Evolutionary conservation across 148 eudicot species (phyloP).

Genomic region (Camellia japonica): DNA sequence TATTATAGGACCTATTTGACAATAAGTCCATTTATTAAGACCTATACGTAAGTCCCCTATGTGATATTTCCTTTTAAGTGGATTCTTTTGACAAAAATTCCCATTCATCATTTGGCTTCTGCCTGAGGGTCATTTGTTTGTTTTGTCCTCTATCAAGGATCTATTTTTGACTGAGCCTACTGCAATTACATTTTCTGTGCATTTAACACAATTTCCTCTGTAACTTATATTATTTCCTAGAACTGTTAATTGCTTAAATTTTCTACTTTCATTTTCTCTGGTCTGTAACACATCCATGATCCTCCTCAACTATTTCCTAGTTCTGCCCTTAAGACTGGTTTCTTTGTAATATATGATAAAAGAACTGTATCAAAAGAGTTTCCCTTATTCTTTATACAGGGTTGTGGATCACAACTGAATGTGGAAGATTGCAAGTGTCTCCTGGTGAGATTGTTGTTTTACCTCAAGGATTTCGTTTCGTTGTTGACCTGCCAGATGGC

Average conservation of each 20-base stretch:
- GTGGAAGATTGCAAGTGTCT: constrained; percentile 78
- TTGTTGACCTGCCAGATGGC: constrained; percentile 78
- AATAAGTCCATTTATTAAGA: too few relatives aligned
- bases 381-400: constrained; percentile 33
- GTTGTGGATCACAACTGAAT: constrained; percentile 87
- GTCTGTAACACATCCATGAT: not conserved
- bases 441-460: constrained; percentile 88
- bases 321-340: not conserved
- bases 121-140: not conserved
- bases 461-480: constrained; percentile 92
- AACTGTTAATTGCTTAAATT: not conserved
- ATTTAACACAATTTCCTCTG: not conserved
- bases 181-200: not conserved
- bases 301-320: not conserved
- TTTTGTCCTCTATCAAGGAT: not conserved
- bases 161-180: not conserved
- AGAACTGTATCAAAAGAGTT: not conserved
- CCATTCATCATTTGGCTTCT: not conserved
- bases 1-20: too few relatives aligned
- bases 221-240: not conserved
- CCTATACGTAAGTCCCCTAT: too few relatives aligned
- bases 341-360: not conserved
- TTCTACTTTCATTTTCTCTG: not conserved
- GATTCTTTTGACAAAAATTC: not conserved
- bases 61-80: not conserved